phyloP scores from a whole-genome alignment of 306 rosid genomes.

The Crotalaria pallida region DNA sequence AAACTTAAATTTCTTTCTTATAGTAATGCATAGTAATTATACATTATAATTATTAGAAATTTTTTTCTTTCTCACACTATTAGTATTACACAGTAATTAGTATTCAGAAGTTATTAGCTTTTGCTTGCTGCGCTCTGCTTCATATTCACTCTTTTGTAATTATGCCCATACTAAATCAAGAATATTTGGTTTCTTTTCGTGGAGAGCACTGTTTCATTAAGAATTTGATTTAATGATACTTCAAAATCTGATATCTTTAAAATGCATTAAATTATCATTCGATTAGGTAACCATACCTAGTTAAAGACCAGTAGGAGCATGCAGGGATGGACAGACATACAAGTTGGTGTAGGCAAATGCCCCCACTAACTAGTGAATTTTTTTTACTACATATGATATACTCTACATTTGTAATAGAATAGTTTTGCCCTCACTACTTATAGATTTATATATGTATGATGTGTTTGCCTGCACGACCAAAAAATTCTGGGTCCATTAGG shows the following conservation, averaged over 20 bases:
- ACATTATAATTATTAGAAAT: background rate
- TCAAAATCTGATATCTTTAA: background rate
- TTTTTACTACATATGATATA: no score
- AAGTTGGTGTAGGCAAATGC: no score
- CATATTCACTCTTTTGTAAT: background rate
- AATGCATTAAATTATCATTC: background rate
- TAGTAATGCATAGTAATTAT: background rate
- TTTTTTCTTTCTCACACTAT: background rate
- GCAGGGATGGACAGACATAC: no score
- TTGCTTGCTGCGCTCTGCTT: background rate
- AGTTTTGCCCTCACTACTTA: no score
- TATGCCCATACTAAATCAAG: background rate
- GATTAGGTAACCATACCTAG: background rate
- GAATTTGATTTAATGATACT: no score
- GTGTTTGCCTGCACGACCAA: no score
- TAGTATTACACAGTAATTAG: background rate
- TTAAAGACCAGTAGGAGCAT: background rate
- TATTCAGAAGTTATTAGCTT: background rate
- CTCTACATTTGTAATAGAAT: no score
- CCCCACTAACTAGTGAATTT: no score
- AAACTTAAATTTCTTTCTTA: background rate
- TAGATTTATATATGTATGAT: no score
- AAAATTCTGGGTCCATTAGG: no score
- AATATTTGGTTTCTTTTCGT: background rate
- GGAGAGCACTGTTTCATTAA: background rate